These are phyloP conservation scores for Suillus cothurnatus DNA, from an alignment of 768 basidiomycete species.

Conservation along the genomic window DNA sequence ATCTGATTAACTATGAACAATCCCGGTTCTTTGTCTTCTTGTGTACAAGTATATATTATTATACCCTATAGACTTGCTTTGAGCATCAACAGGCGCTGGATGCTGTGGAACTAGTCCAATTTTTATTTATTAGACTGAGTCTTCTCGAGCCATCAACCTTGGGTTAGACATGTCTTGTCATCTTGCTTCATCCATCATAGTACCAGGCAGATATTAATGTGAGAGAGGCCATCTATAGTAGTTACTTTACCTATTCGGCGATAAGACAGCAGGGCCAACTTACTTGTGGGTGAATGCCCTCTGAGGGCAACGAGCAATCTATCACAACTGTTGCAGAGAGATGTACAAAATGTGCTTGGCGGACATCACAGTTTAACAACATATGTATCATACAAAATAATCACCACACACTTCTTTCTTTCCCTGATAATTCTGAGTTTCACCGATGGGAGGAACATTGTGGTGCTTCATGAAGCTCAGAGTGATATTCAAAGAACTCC, in stretches of 20 bases:
- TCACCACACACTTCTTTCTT: not conserved
- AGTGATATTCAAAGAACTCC: constrained; percentile 28
- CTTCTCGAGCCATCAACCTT: not conserved
- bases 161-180: not conserved
- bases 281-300: not conserved
- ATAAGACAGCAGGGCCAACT: constrained; percentile 4
- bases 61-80: constrained; percentile 18
- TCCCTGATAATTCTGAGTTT: not conserved
- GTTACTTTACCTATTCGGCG: not conserved
- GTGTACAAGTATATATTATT: not conserved
- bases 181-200: not conserved
- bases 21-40: constrained; percentile 5
- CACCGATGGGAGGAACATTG: not conserved
- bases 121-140: not conserved
- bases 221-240: not conserved
- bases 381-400: constrained; percentile 4
- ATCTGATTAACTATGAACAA: constrained; percentile 13
- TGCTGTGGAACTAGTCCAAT: not conserved
- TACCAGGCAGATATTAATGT: constrained; percentile 1
- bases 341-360: constrained; percentile 1
- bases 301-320: constrained; percentile 1
- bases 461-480: constrained; percentile 6
- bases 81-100: not conserved
- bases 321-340: constrained; percentile 2
- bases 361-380: constrained; percentile 1